Evolutionary conservation across 306 rosid species (phyloP), one percentile per base, ranked within the genome.

Genomic region (Medicago arabica): DNA sequence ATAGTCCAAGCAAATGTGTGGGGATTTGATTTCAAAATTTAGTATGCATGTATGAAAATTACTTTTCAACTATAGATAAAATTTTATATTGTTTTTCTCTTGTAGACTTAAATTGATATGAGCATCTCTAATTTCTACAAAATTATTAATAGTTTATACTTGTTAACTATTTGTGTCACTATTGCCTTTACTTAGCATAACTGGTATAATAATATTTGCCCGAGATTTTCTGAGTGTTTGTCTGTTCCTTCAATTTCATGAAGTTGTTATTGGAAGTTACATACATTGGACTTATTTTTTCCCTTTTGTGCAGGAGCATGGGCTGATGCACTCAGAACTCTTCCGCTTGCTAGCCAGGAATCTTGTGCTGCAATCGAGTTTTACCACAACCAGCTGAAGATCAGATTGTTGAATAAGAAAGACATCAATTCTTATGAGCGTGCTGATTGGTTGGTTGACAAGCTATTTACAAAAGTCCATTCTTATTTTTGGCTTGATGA

Each of bases 401-500:
- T 82, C 76, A 80, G 98, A 82, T 71, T 94, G 81, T 76, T 91
- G 70, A 94, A 87, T 44, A 96, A 91, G 85, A 87, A 88, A 75
- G 86, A 86, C 28, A 39, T 55, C 66, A 60, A 31, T 31, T 57
- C 90, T 71, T 94, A 88, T 83, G 88, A 86, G 75, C 83, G 93
- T 28, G 87, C 88, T 7, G 97, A 91, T 83, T 87, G 91, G 94
- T 83, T 94, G 88, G 92, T 90, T 43, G 87, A 88, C 88, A 94
- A 90, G 87, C 80, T 94, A 87, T 82, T 89, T 71, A 90, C 96
- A 9, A 92, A 94, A 31, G 6, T 31, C 36, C 36, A 31, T 4
- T 31, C 36, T 31, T 31, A 31, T 31, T 31, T 31, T 31, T 31
- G 5, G 36, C 36, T 31, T 31, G 36, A 31, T 31, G 36, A 31